Evolutionary conservation across 1,284 basidiomycete genomes (phyloP).

Genomic region (Ustilago sp.): DNA sequence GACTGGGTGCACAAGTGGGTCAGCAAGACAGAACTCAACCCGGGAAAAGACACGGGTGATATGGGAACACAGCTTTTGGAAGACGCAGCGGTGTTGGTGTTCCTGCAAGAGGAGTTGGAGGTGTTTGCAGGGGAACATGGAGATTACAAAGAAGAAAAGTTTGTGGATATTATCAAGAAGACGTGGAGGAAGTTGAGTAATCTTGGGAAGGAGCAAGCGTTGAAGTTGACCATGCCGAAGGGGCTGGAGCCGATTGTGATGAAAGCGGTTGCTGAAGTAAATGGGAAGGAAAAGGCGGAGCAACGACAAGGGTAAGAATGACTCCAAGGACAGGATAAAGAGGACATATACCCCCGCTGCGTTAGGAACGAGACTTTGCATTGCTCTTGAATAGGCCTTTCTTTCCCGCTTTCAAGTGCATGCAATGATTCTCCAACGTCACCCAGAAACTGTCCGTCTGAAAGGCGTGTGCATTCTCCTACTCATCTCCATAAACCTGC

Average conservation of each 20-base stretch:
- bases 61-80: conserved; percentile 61
- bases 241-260: conserved; percentile 40
- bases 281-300: conserved; percentile 11
- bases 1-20: conserved; percentile 62
- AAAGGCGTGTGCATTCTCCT: background rate
- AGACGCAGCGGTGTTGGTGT: conserved; percentile 66
- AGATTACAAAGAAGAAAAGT: conserved; percentile 60
- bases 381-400: conserved; percentile 26
- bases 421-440: conserved; percentile 17
- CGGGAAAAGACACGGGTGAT: conserved; percentile 53
- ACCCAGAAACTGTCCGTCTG: background rate
- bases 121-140: conserved; percentile 56
- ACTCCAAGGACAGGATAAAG: too few species aligned
- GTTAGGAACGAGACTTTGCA: conserved; percentile 1
- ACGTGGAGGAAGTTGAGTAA: conserved; percentile 65
- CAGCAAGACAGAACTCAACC: conserved; percentile 60
- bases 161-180: conserved; percentile 65
- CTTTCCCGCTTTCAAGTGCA: conserved; percentile 27
- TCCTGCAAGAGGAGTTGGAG: conserved; percentile 60
- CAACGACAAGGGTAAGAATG: conserved; percentile 43
- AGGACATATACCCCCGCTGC: background rate
- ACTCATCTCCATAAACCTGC: background rate
- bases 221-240: conserved; percentile 65
- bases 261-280: conserved; percentile 50
- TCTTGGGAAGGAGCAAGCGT: conserved; percentile 55